Conservation (phyloP, 768 basidiomycete genomes). For the Lentinus brumalis region DNA sequence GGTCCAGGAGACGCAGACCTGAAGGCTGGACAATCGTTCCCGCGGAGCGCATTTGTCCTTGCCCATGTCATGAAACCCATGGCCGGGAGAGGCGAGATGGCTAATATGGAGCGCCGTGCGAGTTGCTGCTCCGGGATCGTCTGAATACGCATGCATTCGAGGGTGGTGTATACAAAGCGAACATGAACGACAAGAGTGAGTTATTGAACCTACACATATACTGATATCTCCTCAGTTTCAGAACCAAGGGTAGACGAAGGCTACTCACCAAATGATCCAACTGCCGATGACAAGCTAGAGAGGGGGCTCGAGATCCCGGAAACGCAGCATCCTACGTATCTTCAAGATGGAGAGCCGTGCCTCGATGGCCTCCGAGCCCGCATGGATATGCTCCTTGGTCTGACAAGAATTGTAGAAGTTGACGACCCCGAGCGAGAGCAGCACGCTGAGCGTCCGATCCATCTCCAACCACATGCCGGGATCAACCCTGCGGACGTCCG, state of each 20-base stretch:
- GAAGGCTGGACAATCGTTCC: too few relatives aligned
- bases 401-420: conserved; percentile 12
- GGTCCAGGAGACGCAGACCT: too few relatives aligned
- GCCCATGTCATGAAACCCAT: too few relatives aligned
- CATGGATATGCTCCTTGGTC: conserved; percentile 5
- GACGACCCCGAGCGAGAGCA: conserved; percentile 14
- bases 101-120: too few relatives aligned
- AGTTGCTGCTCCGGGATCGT: too few relatives aligned
- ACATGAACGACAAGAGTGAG: too few relatives aligned
- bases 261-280: neutral
- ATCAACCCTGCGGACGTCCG: conserved; percentile 5
- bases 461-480: conserved; percentile 10
- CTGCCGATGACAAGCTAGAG: neutral
- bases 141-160: too few relatives aligned
- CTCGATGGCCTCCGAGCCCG: conserved; percentile 5
- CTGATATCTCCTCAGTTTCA: too few relatives aligned
- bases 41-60: too few relatives aligned
- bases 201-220: too few relatives aligned
- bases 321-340: conserved; percentile 9
- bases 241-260: neutral
- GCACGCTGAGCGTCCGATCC: conserved; percentile 15
- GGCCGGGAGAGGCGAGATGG: too few relatives aligned
- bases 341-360: conserved; percentile 6
- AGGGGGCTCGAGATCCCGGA: neutral
- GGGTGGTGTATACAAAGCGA: too few relatives aligned